phyloP scores from a whole-genome alignment of 257 asterid species.

The Fraxinus cuspidata region DNA sequence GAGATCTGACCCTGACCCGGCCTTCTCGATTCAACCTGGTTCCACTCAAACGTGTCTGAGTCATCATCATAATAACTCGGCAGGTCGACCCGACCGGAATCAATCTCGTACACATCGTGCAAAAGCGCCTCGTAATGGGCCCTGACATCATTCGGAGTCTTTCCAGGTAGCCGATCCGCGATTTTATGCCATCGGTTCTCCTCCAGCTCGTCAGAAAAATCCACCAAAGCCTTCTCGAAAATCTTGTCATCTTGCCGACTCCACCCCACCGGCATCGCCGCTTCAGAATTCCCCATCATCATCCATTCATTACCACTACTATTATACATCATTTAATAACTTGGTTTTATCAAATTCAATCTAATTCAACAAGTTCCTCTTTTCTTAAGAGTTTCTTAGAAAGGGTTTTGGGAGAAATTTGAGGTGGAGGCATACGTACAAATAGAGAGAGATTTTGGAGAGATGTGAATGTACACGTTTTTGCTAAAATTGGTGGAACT shows the following conservation, averaged over 20 bases:
- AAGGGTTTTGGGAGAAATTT: slow-evolving; percentile 22
- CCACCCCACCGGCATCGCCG: slow-evolving; percentile 38
- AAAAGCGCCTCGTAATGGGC: slow-evolving; percentile 58
- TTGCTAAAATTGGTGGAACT: slow-evolving; percentile 30
- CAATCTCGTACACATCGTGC: slow-evolving; percentile 59
- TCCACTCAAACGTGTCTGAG: slow-evolving; percentile 21
- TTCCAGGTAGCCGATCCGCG: slow-evolving; percentile 48
- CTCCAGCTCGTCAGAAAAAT: slow-evolving; percentile 47
- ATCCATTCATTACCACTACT: slow-evolving; percentile 10
- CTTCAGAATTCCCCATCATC: slow-evolving; percentile 29
- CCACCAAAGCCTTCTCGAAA: slow-evolving; percentile 61
- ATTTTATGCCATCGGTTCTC: slow-evolving; percentile 62
- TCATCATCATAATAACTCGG: slow-evolving; percentile 50
- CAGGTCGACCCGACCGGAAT: slow-evolving; percentile 64
- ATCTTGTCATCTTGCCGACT: slow-evolving; percentile 57
- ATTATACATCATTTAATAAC: slow-evolving; percentile 29
- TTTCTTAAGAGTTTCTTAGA: not conserved
- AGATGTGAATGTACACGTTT: slow-evolving; percentile 31
- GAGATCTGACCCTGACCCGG: slow-evolving; percentile 65
- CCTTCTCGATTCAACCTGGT: slow-evolving; percentile 31
- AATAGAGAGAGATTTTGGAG: slow-evolving; percentile 21
- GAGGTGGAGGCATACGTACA: slow-evolving; percentile 5
- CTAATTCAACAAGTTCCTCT: not conserved
- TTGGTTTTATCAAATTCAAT: not conserved
- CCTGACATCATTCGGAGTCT: slow-evolving; percentile 50